These are phyloP conservation scores for Otatea glauca DNA, from an alignment of 176 grass and related monocot genomes.

Conservation along the genomic window DNA sequence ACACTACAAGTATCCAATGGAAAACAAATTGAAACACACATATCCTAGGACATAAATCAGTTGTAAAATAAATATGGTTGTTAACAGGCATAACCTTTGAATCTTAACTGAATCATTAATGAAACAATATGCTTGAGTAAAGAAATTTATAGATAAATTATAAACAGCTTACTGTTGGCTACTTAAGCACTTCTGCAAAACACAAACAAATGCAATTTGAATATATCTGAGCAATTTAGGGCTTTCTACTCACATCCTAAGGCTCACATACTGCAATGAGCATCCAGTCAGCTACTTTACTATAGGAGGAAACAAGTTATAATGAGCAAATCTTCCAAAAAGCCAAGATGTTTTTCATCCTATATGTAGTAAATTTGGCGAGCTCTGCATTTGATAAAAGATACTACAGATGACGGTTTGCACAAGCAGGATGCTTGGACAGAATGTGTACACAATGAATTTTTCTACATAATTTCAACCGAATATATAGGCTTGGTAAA, in stretches of 20 bases:
- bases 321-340: slow-evolving; percentile 18
- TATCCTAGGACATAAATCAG: slow-evolving; percentile 8
- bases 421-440: slow-evolving; percentile 27
- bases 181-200: slow-evolving; percentile 25
- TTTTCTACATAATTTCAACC: slow-evolving; percentile 22
- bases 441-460: slow-evolving; percentile 30
- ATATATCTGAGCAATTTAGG: neutral
- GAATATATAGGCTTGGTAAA: slow-evolving; percentile 45
- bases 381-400: slow-evolving; percentile 33
- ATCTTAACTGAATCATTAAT: slow-evolving; percentile 24
- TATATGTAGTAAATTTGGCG: neutral
- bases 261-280: neutral
- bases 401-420: slow-evolving; percentile 33
- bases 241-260: slow-evolving; percentile 21
- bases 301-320: slow-evolving; percentile 5
- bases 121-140: slow-evolving; percentile 16
- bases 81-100: slow-evolving; percentile 1
- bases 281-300: slow-evolving; percentile 2
- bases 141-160: slow-evolving; percentile 21
- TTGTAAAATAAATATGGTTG: neutral
- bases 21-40: slow-evolving; percentile 17
- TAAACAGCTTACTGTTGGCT: slow-evolving; percentile 31
- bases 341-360: slow-evolving; percentile 6
- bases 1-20: neutral
- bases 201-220: slow-evolving; percentile 7